phyloP scores from a whole-genome alignment of 2,329 filamentous ascomycete species.

The Achaetomium macrosporum region DNA sequence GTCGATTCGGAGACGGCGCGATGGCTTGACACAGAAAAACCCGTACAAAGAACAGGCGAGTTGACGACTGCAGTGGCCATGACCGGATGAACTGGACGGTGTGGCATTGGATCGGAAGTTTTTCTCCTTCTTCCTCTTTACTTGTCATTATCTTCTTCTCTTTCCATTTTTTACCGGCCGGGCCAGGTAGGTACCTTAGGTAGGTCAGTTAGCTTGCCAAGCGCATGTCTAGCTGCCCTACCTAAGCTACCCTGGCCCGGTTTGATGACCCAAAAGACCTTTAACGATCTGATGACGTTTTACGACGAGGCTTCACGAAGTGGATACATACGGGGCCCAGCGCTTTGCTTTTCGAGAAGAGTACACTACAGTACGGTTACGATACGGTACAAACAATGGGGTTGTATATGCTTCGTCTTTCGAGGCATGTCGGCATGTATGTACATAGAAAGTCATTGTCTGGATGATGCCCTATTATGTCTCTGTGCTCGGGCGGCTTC shows the following conservation, averaged over 20 bases:
- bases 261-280: neutral
- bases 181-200: neutral
- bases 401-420: no score
- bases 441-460: no score
- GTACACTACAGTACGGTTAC: no score
- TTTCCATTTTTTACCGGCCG: neutral
- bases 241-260: neutral
- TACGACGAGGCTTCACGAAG: neutral
- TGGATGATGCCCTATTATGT: no score
- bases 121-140: neutral
- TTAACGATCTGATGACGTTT: neutral
- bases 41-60: neutral
- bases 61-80: neutral
- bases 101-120: neutral
- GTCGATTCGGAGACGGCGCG: neutral
- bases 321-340: neutral
- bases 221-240: no score
- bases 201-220: neutral
- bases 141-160: neutral
- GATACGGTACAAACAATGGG: no score
- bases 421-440: no score
- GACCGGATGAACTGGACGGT: conserved; percentile 1
- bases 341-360: neutral
- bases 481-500: no score
- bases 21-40: neutral